These are phyloP conservation scores for Cryptosporidium meleagridis DNA, from an alignment of 169 alveolate genomes.

Conservation along the genomic window DNA sequence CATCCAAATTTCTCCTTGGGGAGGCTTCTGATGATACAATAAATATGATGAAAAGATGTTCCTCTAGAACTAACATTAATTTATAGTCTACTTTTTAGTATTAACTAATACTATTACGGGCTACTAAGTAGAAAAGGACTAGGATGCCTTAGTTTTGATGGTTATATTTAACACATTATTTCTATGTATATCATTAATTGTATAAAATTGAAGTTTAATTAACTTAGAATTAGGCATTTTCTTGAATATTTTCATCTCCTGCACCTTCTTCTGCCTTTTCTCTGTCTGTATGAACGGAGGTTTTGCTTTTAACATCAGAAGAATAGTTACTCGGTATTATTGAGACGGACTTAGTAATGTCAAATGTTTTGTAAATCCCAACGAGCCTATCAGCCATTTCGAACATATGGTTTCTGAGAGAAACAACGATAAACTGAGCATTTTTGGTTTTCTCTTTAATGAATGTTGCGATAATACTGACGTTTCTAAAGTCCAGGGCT, in stretches of 20 bases:
- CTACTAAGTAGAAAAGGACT: background rate
- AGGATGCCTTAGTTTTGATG: background rate
- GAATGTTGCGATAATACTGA: slow-evolving; percentile 90
- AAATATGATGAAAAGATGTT: slow-evolving; percentile 66
- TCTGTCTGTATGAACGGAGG: background rate
- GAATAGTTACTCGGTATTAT: slow-evolving; percentile 82
- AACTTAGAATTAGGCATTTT: background rate
- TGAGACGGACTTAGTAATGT: slow-evolving; percentile 89
- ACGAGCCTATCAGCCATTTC: slow-evolving; percentile 93
- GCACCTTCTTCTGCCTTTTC: background rate
- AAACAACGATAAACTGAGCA: slow-evolving; percentile 97
- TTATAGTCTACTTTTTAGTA: background rate
- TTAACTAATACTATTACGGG: background rate
- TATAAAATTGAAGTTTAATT: background rate
- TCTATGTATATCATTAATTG: background rate
- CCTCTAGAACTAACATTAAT: slow-evolving; percentile 63
- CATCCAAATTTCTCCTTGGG: slow-evolving; percentile 76
- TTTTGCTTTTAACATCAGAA: background rate
- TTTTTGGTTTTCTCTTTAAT: slow-evolving; percentile 92
- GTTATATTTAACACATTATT: background rate
- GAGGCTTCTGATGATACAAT: slow-evolving; percentile 77
- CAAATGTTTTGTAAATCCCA: slow-evolving; percentile 93
- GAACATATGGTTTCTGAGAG: slow-evolving; percentile 96
- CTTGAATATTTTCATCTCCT: background rate
- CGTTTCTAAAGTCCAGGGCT: slow-evolving; percentile 98